Base-by-base conservation (phyloP, 495 filamentous ascomycete species). In the Astrocystis sublimbata region DNA sequence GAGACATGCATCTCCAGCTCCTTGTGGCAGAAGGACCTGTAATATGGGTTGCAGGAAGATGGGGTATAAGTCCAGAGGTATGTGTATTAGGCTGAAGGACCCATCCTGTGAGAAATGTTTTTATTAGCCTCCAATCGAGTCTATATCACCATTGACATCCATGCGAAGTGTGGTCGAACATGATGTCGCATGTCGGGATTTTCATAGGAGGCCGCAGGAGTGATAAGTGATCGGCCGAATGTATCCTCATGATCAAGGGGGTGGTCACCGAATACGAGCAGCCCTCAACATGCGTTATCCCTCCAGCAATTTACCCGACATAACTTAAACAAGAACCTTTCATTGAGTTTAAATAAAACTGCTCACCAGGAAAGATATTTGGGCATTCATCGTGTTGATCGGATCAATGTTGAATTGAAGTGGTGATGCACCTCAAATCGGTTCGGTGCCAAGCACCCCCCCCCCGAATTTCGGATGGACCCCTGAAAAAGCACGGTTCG, bases 71-170 rank as follows among this genome's bases (percentile, higher is more conserved):
- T 87, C 78, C 49, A 97, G 74, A 2, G 94, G 93, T 54, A 98
- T 96, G 73, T 97, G 93, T 62, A 98, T 91, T 56, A 98, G 81
- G 68, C 86, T 92, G 64, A 97, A 80, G 54, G 86, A 86, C 65
- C 91, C 91, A 65, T 97, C 92, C 94, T 98, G n/a, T n/a, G n/a
- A 79, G 42, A 67, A 31, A 30, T 17, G 41, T 45, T 46, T 41
- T 40, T 54, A 63, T 62, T 41, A 65, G 68, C 57, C 33, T 51
- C 35, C 43, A 54, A 35, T 36, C 33, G 31, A 38, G n/a, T 54
- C 26, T 33, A 50, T 1, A 50, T 55, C 24, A 68, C 36, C 23
- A 6, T 28, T 42, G 10, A 10, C 36, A 26, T 45, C 64, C 62
- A 43, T 51, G 43, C 52, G 52, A 12, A 10, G 40, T 45, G 49